Conservation (phyloP, 495 filamentous ascomycete genomes). For the Schizothecium vesticola region DNA sequence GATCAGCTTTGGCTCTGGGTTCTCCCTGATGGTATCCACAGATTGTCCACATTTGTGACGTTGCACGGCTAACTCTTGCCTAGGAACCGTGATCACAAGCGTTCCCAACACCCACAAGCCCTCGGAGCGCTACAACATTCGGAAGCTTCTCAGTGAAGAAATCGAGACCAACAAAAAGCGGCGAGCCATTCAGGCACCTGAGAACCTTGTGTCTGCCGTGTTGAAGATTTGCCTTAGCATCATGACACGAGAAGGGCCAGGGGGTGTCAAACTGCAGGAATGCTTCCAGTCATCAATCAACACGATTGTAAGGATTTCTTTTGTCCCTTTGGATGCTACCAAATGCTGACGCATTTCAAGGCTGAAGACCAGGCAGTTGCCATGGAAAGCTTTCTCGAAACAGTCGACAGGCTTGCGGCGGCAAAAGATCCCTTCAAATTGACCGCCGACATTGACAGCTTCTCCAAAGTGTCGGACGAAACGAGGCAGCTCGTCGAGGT, state of each 20-base stretch:
- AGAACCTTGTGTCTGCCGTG: slow-evolving; percentile 7
- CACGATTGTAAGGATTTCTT: slow-evolving; percentile 5
- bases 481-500: slow-evolving; percentile 4
- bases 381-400: slow-evolving; percentile 7
- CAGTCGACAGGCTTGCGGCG: neutral
- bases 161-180: slow-evolving; percentile 8
- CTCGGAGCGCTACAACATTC: slow-evolving; percentile 12
- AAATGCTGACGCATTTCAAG: neutral
- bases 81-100: slow-evolving; percentile 17
- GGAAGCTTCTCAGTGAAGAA: slow-evolving; percentile 1
- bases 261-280: slow-evolving; percentile 11
- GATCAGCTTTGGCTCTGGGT: slow-evolving; percentile 23
- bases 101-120: slow-evolving; percentile 13
- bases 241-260: slow-evolving; percentile 10
- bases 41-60: no score
- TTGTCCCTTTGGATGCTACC: neutral
- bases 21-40: slow-evolving; percentile 7
- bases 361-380: slow-evolving; percentile 8
- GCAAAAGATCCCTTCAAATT: slow-evolving; percentile 4
- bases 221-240: slow-evolving; percentile 12
- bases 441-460: slow-evolving; percentile 13
- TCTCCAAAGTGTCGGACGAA: slow-evolving; percentile 4
- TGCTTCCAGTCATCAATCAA: slow-evolving; percentile 15
- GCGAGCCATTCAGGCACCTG: slow-evolving; percentile 1
- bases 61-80: neutral